phyloP scores from a whole-genome alignment of 176 grass and related monocot genomes.

The Triticum urartu region DNA sequence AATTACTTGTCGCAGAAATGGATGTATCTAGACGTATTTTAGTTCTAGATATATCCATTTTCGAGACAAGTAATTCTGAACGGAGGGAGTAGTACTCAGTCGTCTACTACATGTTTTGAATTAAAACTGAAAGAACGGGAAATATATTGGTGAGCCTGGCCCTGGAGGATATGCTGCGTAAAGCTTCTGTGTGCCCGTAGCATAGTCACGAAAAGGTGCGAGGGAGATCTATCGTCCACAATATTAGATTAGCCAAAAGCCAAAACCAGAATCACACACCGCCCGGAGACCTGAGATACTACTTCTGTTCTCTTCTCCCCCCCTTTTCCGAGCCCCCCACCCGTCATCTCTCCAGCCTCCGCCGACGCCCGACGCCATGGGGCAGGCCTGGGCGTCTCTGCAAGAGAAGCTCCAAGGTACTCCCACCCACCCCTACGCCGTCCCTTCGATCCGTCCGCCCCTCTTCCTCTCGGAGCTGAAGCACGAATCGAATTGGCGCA shows the following conservation, averaged over 20 bases:
- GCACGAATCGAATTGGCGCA: constrained; percentile 19
- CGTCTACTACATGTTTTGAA: no score
- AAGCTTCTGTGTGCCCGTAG: neutral
- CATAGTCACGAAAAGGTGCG: neutral
- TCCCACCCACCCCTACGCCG: neutral
- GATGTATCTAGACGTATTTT: no score
- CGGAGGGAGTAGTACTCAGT: no score
- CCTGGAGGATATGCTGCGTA: neutral
- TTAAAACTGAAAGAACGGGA: no score
- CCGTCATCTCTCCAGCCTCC: neutral
- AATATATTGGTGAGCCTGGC: neutral
- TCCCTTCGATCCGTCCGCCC: neutral
- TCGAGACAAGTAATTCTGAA: no score
- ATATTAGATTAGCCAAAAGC: neutral
- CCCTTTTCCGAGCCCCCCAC: neutral
- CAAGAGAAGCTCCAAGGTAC: constrained; percentile 82
- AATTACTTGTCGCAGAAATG: no score
- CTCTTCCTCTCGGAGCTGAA: neutral
- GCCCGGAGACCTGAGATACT: neutral
- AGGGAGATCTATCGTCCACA: neutral
- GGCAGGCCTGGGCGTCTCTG: constrained; percentile 60
- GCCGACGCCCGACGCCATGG: constrained; percentile 48
- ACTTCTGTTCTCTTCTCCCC: neutral
- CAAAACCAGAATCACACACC: constrained; percentile 21
- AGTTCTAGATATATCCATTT: no score